phyloP scores from a whole-genome alignment of 75 land plant genomes.

The Pinus tabuliformis region DNA sequence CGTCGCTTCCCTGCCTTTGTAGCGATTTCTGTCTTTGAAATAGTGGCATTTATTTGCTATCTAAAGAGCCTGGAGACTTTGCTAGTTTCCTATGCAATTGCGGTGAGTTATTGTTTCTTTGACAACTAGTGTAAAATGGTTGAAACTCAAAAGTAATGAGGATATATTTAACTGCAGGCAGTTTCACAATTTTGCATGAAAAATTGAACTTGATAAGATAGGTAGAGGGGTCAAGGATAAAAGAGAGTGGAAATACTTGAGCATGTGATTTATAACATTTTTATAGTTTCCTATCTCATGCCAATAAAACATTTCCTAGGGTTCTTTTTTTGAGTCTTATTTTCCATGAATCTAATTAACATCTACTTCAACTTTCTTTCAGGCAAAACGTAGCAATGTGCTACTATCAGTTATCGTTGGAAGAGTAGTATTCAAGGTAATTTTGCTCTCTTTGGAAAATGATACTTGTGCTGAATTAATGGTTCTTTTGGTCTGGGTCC shows the following conservation, averaged over 20 bases:
- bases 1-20: constrained; percentile 25
- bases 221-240: not conserved
- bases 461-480: not conserved
- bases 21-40: constrained; percentile 29
- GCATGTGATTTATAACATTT: not conserved
- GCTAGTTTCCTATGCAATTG: constrained; percentile 39
- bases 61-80: constrained; percentile 42
- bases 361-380: constrained; percentile 14
- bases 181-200: not conserved
- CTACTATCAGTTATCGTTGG: constrained; percentile 32
- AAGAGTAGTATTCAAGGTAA: constrained; percentile 32
- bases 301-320: not conserved
- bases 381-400: constrained; percentile 46
- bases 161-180: not conserved
- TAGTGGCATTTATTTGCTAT: constrained; percentile 38
- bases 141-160: not conserved
- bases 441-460: not conserved
- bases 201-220: not conserved
- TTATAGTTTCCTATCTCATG: not conserved
- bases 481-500: not conserved
- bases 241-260: not conserved
- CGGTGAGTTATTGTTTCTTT: constrained; percentile 22
- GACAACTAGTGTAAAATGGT: not conserved
- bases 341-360: not conserved
- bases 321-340: not conserved